Conservation (phyloP, 2,329 filamentous ascomycete species). For the Peltaster fructicola region DNA sequence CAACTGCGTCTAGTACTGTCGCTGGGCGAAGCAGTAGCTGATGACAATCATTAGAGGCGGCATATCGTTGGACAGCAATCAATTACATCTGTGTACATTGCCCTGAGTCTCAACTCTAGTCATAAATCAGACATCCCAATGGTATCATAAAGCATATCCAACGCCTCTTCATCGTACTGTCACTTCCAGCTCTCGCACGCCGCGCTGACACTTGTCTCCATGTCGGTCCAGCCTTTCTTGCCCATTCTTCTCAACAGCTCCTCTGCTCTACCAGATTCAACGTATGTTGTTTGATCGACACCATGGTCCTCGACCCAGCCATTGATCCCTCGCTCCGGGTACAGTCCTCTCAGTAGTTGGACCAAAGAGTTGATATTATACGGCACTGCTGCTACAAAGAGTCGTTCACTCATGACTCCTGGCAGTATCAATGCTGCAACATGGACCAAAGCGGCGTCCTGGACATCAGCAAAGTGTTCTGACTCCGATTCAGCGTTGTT, state of each 20-base stretch:
- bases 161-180: background rate
- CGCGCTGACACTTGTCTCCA: conserved; percentile 6
- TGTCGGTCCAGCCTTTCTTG: conserved; percentile 10
- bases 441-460: conserved; percentile 33
- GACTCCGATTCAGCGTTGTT: too few relatives aligned
- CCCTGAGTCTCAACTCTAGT: too few relatives aligned
- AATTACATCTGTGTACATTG: too few relatives aligned
- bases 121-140: too few relatives aligned
- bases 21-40: too few relatives aligned
- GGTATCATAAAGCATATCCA: too few relatives aligned
- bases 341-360: conserved; percentile 16
- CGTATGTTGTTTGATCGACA: conserved; percentile 9
- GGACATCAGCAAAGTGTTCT: conserved; percentile 26
- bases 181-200: background rate
- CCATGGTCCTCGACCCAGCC: conserved; percentile 10
- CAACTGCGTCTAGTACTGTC: conserved; percentile 9
- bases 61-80: too few relatives aligned
- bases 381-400: conserved; percentile 32
- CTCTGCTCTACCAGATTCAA: conserved; percentile 11
- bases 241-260: conserved; percentile 16
- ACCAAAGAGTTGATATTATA: conserved; percentile 28
- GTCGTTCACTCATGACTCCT: conserved; percentile 28
- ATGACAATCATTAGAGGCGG: too few relatives aligned
- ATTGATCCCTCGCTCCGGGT: conserved; percentile 21
- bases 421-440: conserved; percentile 30